Base-by-base conservation (phyloP, 2,329 filamentous ascomycete genomes). In the Coniochaeta sp. region DNA sequence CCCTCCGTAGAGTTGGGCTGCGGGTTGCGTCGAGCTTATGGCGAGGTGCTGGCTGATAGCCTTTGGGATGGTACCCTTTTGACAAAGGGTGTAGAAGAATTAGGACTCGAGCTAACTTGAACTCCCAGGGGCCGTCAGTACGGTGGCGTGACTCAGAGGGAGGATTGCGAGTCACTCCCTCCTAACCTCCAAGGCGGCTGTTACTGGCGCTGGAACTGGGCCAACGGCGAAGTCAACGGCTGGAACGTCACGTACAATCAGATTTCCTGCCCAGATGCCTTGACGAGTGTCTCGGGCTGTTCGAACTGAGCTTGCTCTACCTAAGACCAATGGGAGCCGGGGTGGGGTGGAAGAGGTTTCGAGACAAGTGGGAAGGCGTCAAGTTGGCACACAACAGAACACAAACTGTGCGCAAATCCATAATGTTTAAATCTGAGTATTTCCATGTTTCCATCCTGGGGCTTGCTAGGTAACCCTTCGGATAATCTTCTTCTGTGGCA, bases 201-300 rank as follows among this genome's bases (percentile, higher is more conserved):
- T 44, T 66, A 65, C 55, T 66, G 65, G 65, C 58, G 66, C 24
- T 66, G 62, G 56, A 67, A 67, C 54, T 67, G 65, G 65, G 65
- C 65, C 6, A 55, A 59, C 40, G 66, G 65, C 24, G 64, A 65
- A 34, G 54, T 67, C 26, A 65, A 64, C 50, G 62, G 61, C n/a
- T 66, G 66, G 62, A 55, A 60, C 19, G 57, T 66, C 24, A 59
- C 60, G 30, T 65, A 62, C 47, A 55, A 54, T 24, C 60, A 60
- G 52, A 62, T 67, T 10, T 44, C 60, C 4, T 68, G 66, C 19
- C 66, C 66, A 24, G 32, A 28, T 19, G 17, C 57, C 16, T 54
- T 65, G 54, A 62, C 60, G 2, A 44, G 55, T 30, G 62, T 64
- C 24, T 64, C 62, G 19, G 65, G 65, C n/a, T 65, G 64, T 24